Evolutionary conservation across 2,329 filamentous ascomycete species (phyloP).

Genomic region (Phialocephala subalpina): DNA sequence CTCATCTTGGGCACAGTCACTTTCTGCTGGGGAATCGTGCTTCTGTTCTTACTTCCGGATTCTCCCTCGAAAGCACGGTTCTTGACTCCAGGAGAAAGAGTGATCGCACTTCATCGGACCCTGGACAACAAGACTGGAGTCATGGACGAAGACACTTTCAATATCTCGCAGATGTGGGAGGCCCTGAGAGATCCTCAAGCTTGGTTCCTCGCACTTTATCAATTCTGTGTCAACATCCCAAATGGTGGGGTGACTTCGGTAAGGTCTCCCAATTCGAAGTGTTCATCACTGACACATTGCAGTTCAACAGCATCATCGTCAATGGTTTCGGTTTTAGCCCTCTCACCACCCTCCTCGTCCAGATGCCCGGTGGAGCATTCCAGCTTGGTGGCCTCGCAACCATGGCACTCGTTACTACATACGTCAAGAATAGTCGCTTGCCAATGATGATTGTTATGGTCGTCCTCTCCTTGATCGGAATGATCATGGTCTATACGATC

Average conservation of each 20-base stretch:
- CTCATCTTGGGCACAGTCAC: neutral
- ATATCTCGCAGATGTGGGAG: conserved; percentile 1
- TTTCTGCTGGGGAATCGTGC: neutral
- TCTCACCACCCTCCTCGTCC: conserved; percentile 65
- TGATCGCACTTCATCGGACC: conserved; percentile 3
- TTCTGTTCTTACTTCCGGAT: conserved; percentile 6
- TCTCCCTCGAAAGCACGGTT: neutral
- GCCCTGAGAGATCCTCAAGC: conserved; percentile 10
- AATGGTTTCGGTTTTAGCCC: conserved; percentile 53
- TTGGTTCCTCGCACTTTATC: conserved; percentile 8
- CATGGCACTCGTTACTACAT: conserved; percentile 53
- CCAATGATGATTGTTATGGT: neutral
- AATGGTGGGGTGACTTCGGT: conserved; percentile 3
- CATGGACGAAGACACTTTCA: conserved; percentile 7
- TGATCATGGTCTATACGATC: conserved; percentile 7
- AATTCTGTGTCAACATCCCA: conserved; percentile 7
- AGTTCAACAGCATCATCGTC: conserved; percentile 24
- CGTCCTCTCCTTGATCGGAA: neutral
- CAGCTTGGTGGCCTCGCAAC: conserved; percentile 1
- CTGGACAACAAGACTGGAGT: conserved; percentile 1
- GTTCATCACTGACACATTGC: neutral
- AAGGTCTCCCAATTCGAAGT: neutral
- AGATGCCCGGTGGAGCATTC: conserved; percentile 36
- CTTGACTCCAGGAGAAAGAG: neutral
- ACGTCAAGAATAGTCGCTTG: conserved; percentile 52